Base-by-base conservation (phyloP, 495 filamentous ascomycete genomes). In the Aspergillus funiculosus region DNA sequence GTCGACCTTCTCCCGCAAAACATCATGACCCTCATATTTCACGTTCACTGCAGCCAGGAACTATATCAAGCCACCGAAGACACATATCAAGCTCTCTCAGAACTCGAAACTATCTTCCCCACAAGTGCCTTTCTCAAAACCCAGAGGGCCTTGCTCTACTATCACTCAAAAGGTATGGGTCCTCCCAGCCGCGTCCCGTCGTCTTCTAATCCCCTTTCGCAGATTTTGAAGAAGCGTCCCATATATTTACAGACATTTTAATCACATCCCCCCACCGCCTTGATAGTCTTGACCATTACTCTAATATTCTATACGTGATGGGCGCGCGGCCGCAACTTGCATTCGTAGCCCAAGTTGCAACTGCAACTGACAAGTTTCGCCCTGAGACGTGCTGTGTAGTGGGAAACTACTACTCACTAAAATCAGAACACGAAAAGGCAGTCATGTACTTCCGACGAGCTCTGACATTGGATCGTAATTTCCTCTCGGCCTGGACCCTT, bases 401-500 rank as follows among this genome's bases (percentile, higher is more conserved):
- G 8, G 94, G 94, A 1, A 99, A 99, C 62, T 97, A 97, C 72
- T 97, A 95, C 67, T 88, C 86, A 0, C 65, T 96, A 1, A 81
- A 94, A 51, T 92, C 89, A 0, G 81, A 91, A 48, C 94, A 99
- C 60, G 94, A 99, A 62, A 99, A 99, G 58, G 94, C 94, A 0
- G 89, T 97, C 17, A 86, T 94, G 64, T 97, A 96, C 66, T 99
- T 99, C 72, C 86, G 94, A 4, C 86, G 94, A 13, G 94, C 94
- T 0, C 70, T 99, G n/a, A 95, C 87, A 1, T 75, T 99, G 1
- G 94, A 99, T 60, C 85, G 90, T 7, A 84, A 78, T 30, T 99
- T 91, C 53, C 73, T 95, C 22, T 91, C 87, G 4, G 94, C 94
- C 10, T 99, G 94, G 94, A 99, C 90, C 1, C 73, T 99, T 0